phyloP scores from a whole-genome alignment of 2,329 filamentous ascomycete genomes.

The Exophiala sp. region DNA sequence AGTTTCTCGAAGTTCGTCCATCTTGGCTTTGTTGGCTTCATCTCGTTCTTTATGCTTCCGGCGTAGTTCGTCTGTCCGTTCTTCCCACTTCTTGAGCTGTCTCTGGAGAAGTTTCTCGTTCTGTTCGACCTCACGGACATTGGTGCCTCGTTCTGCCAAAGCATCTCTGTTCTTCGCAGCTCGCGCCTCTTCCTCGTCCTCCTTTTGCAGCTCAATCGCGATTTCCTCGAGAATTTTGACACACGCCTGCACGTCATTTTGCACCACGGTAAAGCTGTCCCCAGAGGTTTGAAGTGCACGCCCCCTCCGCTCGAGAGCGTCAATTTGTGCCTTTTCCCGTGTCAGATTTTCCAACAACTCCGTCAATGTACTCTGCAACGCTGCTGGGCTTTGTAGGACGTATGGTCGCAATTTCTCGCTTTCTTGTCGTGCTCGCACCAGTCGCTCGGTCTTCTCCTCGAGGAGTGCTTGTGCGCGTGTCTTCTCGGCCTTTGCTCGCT shows the following conservation, averaged over 20 bases:
- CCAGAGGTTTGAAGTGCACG: slow-evolving; percentile 86
- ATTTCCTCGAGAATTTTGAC: slow-evolving; percentile 89
- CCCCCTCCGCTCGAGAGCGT: slow-evolving; percentile 80
- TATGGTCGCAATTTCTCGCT: slow-evolving; percentile 88
- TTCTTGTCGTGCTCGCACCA: slow-evolving; percentile 72
- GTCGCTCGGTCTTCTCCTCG: slow-evolving; percentile 49
- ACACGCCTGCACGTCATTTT: slow-evolving; percentile 79
- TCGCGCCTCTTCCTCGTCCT: slow-evolving; percentile 82
- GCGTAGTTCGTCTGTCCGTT: slow-evolving; percentile 79
- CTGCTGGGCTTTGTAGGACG: slow-evolving; percentile 80
- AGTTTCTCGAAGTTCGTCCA: slow-evolving; percentile 80
- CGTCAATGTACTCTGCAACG: slow-evolving; percentile 74
- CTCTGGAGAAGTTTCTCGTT: slow-evolving; percentile 79
- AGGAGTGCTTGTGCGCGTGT: slow-evolving; percentile 63
- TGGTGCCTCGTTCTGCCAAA: slow-evolving; percentile 81
- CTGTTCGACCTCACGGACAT: slow-evolving; percentile 85
- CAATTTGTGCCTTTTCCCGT: slow-evolving; percentile 78
- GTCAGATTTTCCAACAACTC: slow-evolving; percentile 77
- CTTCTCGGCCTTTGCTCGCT: slow-evolving; percentile 79
- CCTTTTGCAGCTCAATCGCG: slow-evolving; percentile 75
- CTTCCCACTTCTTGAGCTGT: slow-evolving; percentile 79
- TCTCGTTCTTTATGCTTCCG: slow-evolving; percentile 79
- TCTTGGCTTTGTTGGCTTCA: slow-evolving; percentile 74
- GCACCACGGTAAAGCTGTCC: slow-evolving; percentile 82
- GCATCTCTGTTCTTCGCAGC: slow-evolving; percentile 81